Evolutionary conservation across 2,329 filamentous ascomycete genomes (phyloP), one percentile per base, ranked within the genome.

Genomic region (Claviceps fusiformis): DNA sequence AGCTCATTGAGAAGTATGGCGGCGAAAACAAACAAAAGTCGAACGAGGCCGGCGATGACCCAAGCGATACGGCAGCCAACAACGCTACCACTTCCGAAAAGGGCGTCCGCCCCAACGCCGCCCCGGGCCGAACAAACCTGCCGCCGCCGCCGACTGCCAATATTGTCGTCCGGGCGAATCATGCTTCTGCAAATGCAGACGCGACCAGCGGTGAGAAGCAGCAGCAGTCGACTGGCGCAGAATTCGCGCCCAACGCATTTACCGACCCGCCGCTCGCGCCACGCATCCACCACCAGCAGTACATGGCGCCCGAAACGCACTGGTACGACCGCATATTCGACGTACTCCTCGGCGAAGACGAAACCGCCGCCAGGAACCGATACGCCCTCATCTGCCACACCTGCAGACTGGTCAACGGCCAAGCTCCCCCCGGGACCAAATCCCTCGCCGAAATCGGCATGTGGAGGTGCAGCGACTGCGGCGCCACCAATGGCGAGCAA

Each of bases 321-420:
- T 98, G 93, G 93, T 98, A 97, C 70, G 93, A 98, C 67, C 83
- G 92, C 55, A 83, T 98, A 54, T 76, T 98, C 56, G 93, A 98
- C 64, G 81, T 95, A 0, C 81, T 98, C 31, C 79, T 98, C 0
- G 93, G 93, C 52, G 93, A 98, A 65, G 93, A 98, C 64, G 93
- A 98, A 70, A 95, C 88, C 5, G 83, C 87, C 13, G 82, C 92
- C 2, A 95, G 90, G 73, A 97, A 97, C 69, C 83, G 93, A 19
- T 82, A 95, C 56, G 92, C 84, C 8, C 75, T 98, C 59, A 89
- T 98, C 55, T 98, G 93, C 71, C 70, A 75, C 37, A 76, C 79
- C 44, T 98, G 93, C 68, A 79, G 89, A 35, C 79, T 96, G 1
- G 91, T 98, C 50, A 98, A 98, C 66, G 93, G 95, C 0, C 93